Base-by-base conservation (phyloP, 2,329 filamentous ascomycete genomes). In the Drechslerella stenobrocha region DNA sequence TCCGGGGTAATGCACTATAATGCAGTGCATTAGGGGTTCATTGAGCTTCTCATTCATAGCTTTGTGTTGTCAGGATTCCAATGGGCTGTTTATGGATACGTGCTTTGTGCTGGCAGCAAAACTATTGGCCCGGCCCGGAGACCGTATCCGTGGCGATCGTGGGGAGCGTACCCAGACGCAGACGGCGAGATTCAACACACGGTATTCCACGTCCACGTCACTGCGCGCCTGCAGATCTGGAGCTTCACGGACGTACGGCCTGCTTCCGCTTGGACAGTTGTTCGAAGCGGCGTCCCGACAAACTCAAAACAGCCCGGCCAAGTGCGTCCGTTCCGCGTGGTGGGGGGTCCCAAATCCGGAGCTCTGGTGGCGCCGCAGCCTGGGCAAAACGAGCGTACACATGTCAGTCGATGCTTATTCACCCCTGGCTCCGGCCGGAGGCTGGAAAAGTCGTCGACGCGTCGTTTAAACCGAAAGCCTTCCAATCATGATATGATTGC, bases 121-220 rank as follows among this genome's bases (percentile, higher is more conserved):
- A n/a, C n/a, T n/a, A n/a, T n/a, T n/a, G n/a, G n/a, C n/a, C n/a
- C n/a, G n/a, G n/a, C n/a, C n/a, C n/a, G n/a, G n/a, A n/a, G n/a
- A n/a, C n/a, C n/a, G n/a, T n/a, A n/a, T n/a, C n/a, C n/a, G n/a
- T n/a, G n/a, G n/a, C n/a, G n/a, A n/a, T n/a, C n/a, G n/a, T n/a
- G n/a, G n/a, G n/a, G n/a, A n/a, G n/a, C n/a, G n/a, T n/a, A n/a
- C n/a, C n/a, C n/a, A n/a, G n/a, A n/a, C n/a, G n/a, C n/a, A n/a
- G n/a, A n/a, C n/a, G n/a, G n/a, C n/a, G 13, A 42, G 26, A 15
- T 52, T 59, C 56, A 59, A 59, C 56, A 37, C 56, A 42, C 37
- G 18, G 22, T 18, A 59, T 59, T 59, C 56, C 56, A 15, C 56
- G 56, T 59, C 56, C 56, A 59, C 56, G 56, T 59, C 56, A 59